Conservation (phyloP, 331 rosid genomes). For the Telfairia occidentalis region DNA sequence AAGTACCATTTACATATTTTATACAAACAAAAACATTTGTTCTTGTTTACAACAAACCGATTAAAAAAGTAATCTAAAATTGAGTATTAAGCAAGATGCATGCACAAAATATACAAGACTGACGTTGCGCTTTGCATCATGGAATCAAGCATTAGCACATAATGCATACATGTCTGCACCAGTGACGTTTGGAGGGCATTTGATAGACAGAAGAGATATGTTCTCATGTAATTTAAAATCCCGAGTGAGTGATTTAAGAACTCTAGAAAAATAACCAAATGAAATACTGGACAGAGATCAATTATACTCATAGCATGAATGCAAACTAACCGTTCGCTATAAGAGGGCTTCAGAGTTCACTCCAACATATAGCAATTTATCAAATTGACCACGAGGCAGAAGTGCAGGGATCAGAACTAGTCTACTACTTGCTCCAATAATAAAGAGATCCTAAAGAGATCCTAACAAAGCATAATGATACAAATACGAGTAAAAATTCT, state of each 20-base stretch:
- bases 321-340: conserved; percentile 56
- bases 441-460: too few relatives aligned
- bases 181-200: conserved; percentile 79
- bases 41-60: neutral
- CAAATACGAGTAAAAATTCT: neutral
- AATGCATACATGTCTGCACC: conserved; percentile 79
- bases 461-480: conserved; percentile 33
- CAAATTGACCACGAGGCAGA: conserved; percentile 86
- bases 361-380: conserved; percentile 84
- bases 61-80: conserved; percentile 31
- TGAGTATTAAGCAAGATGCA: conserved; percentile 1
- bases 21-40: too few relatives aligned
- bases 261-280: conserved; percentile 28
- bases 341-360: conserved; percentile 77
- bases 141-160: conserved; percentile 74
- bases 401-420: conserved; percentile 96
- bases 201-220: conserved; percentile 58
- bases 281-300: neutral
- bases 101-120: conserved; percentile 8
- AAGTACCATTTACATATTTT: neutral
- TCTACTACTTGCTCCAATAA: conserved; percentile 95
- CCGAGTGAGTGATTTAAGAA: conserved; percentile 78
- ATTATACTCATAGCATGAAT: neutral
- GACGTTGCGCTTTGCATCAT: conserved; percentile 59
- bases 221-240: conserved; percentile 69